Percentiles rank a stretch among this genome's conserved stretches.
These are phyloP conservation scores for Tuber brumale DNA, from an alignment of 495 filamentous ascomycete genomes.

Conservation along the genomic window DNA sequence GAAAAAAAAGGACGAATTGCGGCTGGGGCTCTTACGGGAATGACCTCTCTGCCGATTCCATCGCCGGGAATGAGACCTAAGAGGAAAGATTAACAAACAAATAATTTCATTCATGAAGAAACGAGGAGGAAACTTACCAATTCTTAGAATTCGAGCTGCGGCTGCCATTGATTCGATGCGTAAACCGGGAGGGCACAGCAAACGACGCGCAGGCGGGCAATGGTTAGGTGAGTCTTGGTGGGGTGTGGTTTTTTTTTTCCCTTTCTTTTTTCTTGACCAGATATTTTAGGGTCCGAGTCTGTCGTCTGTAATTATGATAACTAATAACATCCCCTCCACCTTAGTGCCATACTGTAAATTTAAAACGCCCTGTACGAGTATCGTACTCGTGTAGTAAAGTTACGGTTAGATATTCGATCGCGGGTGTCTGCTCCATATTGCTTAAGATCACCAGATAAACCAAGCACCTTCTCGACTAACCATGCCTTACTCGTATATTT, in stretches of 20 bases:
- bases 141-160: constrained; percentile 54
- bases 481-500: background rate
- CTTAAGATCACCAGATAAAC: background rate
- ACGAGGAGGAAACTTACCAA: constrained; percentile 46
- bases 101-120: constrained; percentile 11
- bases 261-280: background rate
- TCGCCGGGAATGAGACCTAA: constrained; percentile 93
- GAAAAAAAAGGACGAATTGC: constrained; percentile 24
- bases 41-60: constrained; percentile 97
- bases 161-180: constrained; percentile 5
- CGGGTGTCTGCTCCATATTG: background rate
- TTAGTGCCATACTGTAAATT: background rate
- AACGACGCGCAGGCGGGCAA: background rate
- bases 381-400: background rate
- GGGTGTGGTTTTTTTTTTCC: background rate
- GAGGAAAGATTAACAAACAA: constrained; percentile 7
- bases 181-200: background rate
- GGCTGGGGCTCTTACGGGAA: constrained; percentile 51
- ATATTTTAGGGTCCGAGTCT: background rate
- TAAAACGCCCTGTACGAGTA: background rate
- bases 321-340: background rate
- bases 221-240: background rate
- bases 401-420: background rate
- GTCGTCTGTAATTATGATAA: background rate
- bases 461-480: background rate